Evolutionary conservation across 78 protist species (phyloP).

Genomic region (Dictyostelium purpureum): DNA sequence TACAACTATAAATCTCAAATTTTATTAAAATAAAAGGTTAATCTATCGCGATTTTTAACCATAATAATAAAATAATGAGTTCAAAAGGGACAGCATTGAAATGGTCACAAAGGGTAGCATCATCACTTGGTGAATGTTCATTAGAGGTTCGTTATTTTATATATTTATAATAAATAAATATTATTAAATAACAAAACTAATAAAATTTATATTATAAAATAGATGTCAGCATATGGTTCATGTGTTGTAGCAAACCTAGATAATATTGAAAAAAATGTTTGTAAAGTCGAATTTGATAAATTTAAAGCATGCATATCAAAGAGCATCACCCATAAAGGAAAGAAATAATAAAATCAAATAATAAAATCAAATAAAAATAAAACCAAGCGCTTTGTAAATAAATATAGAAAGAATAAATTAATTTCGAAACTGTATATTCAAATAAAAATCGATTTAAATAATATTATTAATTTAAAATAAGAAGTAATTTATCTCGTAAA

Average conservation of each 20-base stretch:
- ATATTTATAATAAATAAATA: background rate
- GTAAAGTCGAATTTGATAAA: conserved; percentile 43
- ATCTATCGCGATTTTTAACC: too few species aligned
- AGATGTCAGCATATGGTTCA: conserved; percentile 53
- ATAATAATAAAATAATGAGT: too few species aligned
- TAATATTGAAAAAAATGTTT: conserved; percentile 64
- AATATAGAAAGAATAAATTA: too few species aligned
- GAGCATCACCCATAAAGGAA: background rate
- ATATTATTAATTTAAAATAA: too few species aligned
- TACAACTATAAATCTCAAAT: too few species aligned
- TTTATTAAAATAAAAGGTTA: too few species aligned
- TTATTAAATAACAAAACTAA: background rate
- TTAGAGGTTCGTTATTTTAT: conserved; percentile 13
- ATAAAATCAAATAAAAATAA: background rate
- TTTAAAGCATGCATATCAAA: conserved; percentile 59
- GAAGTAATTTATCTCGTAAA: too few species aligned
- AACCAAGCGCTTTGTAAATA: too few species aligned
- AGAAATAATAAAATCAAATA: background rate
- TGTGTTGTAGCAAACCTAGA: conserved; percentile 51
- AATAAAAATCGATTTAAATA: too few species aligned
- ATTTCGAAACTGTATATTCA: too few species aligned
- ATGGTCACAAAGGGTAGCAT: conserved; percentile 69
- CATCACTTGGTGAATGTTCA: conserved; percentile 23
- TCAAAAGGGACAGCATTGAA: background rate
- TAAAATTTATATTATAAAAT: background rate